Percentiles rank a stretch among this genome's conserved stretches.
phyloP scores from a whole-genome alignment of 768 basidiomycete species.

The Kwoniella bestiolae region DNA sequence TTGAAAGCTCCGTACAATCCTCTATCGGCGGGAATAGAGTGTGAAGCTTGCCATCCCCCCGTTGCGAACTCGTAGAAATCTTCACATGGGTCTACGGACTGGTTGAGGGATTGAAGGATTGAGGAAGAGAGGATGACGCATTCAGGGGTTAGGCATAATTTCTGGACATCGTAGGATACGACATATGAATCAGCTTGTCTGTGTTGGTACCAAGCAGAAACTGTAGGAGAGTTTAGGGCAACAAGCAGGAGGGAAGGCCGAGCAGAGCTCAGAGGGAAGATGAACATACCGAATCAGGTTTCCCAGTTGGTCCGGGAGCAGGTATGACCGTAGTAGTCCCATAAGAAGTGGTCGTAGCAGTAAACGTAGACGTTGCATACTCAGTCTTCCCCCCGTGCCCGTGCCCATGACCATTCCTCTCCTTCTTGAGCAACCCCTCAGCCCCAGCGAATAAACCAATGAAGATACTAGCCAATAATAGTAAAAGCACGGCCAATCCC shows the following conservation, averaged over 20 bases:
- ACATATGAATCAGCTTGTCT: background rate
- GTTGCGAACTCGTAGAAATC: conserved; percentile 92
- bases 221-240: background rate
- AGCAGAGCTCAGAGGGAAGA: background rate
- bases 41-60: conserved; percentile 81
- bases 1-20: conserved; percentile 74
- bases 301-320: conserved; percentile 59
- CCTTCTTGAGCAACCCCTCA: conserved; percentile 70
- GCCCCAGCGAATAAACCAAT: conserved; percentile 91
- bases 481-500: conserved; percentile 71
- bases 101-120: conserved; percentile 79
- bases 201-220: too few species aligned
- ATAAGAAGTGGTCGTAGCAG: conserved; percentile 45
- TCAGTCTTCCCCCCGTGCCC: conserved; percentile 26
- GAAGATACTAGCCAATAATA: conserved; percentile 83
- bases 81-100: conserved; percentile 86
- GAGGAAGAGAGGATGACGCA: conserved; percentile 83
- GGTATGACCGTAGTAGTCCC: conserved; percentile 59
- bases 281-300: conserved; percentile 38
- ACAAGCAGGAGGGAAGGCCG: background rate
- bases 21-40: conserved; percentile 87
- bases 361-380: conserved; percentile 43
- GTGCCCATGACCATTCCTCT: conserved; percentile 24
- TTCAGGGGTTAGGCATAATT: conserved; percentile 72
- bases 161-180: conserved; percentile 61